Evolutionary conservation across 148 eudicot genomes (phyloP), one percentile per base, ranked within the genome.

Genomic region (Rhododendron ovatum): DNA sequence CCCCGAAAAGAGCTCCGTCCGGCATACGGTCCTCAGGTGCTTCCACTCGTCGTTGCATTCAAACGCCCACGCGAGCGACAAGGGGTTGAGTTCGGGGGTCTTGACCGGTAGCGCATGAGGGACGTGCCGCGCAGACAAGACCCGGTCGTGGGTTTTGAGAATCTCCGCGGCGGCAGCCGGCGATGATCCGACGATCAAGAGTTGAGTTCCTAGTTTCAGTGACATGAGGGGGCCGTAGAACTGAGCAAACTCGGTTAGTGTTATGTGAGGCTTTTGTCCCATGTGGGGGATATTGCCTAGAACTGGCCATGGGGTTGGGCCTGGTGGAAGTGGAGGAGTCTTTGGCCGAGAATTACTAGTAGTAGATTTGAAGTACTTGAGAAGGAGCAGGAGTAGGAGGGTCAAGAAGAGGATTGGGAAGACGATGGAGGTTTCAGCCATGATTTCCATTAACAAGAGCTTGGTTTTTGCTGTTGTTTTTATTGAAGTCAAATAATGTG

Each of bases 1-100:
- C 15, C 48, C 47, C 2, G 89, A 78, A 33, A 87, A 84, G 2
- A 89, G 83, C 86, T 89, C 83, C 2, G 83, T 48, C 17, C 84
- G 69, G 26, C 78, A 85, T 2, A 87, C n/a, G 2, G 78, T 28
- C 4, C 88, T 61, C 5, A 89, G n/a, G n/a, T 11, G n/a, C 80
- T 79, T 89, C 89, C 89, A 87, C 3, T 47, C 11, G 18, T 83
- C 83, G 33, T 47, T 37, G 7, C 83, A 85, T 30, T 84, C 73
- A 9, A 77, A 73, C 0, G 85, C 59, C 83, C 81, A 78, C 2
- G 15, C 53, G 3, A 78, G 30, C 17, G 50, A 78, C 26, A 43
- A 9, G 28, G 11, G 51, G 53, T 78, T 78, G 53, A 43, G 53
- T 43, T 78, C 50, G 5, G 17, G 81, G 30, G 30, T 43, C 18